Evolutionary conservation across 805 yeast genomes (phyloP), one percentile per base, ranked within the genome.

Genomic region (Lipomyces kockii): DNA sequence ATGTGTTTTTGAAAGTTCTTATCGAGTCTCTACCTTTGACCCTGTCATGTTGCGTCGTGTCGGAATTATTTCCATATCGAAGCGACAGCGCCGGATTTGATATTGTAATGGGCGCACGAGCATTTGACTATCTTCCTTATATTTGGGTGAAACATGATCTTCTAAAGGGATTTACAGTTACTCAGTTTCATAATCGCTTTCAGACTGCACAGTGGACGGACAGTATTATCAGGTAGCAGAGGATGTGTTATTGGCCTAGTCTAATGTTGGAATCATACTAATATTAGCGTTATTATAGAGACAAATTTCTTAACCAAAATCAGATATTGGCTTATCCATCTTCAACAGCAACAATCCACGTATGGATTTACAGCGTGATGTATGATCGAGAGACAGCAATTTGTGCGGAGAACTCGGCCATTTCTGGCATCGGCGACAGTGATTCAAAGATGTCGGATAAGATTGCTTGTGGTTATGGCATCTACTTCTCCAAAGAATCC

Each of bases 1-100:
- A 34, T 11, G 43, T 35, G 46, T 27, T 25, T 35, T 14, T 49
- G 53, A 27, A 55, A 22, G 37, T 56, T 3, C 51, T 20, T 14
- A 56, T 37, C 11, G 35, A 17, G 34, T 37, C 34, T 27, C 32
- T 20, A 17, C 61, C 58, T n/a, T 60, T 51, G n/a, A 22, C 35
- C 60, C 60, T 25, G n/a, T 46, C 20, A 17, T 60, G 57, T 34
- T 34, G 22, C 12, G 51, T 68, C 3, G 66, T 63, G 20, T 64
- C 61, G 3, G 69, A 61, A 39, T 27, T 65, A 20, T 43, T 65
- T 61, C 68, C 70, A n/a, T 63, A 55, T 6, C 46, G 34, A n/a
- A 25, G 7, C 20, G 60, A 52, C 17, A 52, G 60, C 39, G 29
- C 52, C 2, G 61, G 61, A 14, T 62, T 65, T 43, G 69, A 65